phyloP scores from a whole-genome alignment of 148 eudicot genomes.

The Chenopodium berlandieri region DNA sequence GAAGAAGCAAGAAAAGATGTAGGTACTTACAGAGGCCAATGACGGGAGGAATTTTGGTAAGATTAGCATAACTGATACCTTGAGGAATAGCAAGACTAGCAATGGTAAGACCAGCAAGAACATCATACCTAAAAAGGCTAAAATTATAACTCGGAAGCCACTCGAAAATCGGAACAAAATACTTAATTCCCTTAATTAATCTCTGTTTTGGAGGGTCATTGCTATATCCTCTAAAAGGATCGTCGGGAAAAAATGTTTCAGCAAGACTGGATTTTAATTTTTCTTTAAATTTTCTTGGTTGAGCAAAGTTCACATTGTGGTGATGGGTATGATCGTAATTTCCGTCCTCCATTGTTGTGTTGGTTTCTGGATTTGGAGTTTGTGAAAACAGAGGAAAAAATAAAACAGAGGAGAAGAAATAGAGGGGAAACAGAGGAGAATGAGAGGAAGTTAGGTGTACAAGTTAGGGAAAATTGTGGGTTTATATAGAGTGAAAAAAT shows the following conservation, averaged over 20 bases:
- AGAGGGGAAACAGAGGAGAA: neutral
- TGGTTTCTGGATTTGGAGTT: neutral
- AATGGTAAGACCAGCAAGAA: constrained; percentile 88
- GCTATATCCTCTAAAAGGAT: constrained; percentile 50
- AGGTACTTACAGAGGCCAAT: constrained; percentile 76
- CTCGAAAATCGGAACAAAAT: constrained; percentile 65
- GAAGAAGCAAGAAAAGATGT: neutral
- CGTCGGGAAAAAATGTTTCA: constrained; percentile 82
- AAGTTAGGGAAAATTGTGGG: neutral
- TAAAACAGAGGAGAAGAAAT: neutral
- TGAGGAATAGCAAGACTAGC: constrained; percentile 98
- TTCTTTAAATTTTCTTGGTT: constrained; percentile 39
- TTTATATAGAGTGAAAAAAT: constrained; percentile 6
- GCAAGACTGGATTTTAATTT: constrained; percentile 39
- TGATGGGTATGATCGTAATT: neutral
- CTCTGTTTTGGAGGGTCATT: constrained; percentile 35
- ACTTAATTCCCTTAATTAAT: constrained; percentile 33
- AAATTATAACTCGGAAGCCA: constrained; percentile 69
- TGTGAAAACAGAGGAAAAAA: neutral
- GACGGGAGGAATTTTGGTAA: constrained; percentile 70
- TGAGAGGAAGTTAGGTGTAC: constrained; percentile 10
- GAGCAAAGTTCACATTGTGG: constrained; percentile 42
- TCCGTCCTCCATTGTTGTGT: constrained; percentile 1
- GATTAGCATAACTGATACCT: constrained; percentile 95
- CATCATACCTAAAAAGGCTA: constrained; percentile 51